Evolutionary conservation across 352 stramenopile species (phyloP).

Genomic region (Globisporangium paroecandrum): DNA sequence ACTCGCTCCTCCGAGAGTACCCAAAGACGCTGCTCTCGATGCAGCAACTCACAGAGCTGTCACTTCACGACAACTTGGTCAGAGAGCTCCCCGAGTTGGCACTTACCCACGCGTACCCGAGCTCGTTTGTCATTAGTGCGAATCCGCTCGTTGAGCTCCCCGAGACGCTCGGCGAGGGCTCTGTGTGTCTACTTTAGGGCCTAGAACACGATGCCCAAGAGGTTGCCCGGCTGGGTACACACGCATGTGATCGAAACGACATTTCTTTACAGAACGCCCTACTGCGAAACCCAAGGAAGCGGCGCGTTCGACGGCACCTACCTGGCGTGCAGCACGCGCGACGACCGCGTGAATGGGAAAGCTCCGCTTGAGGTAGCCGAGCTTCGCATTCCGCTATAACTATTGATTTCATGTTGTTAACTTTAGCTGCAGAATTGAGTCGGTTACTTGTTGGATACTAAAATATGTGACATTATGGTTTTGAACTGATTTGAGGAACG

Average conservation of each 20-base stretch:
- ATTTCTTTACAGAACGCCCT: background rate
- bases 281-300: background rate
- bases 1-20: constrained; percentile 16
- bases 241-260: background rate
- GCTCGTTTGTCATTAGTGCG: background rate
- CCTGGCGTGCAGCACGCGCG: background rate
- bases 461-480: no score
- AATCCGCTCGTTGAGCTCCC: constrained; percentile 8
- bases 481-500: no score
- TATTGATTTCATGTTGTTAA: no score
- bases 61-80: background rate
- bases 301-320: background rate
- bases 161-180: background rate
- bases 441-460: no score
- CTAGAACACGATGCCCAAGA: constrained; percentile 2
- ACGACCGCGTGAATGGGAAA: background rate
- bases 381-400: background rate
- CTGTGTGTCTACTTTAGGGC: background rate
- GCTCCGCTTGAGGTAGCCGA: background rate
- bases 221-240: background rate
- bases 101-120: background rate
- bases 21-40: background rate
- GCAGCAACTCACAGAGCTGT: background rate
- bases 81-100: background rate
- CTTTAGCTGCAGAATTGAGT: no score